Base-by-base conservation (phyloP, 441 rosid genomes). In the Pelargonium fulgidum region DNA sequence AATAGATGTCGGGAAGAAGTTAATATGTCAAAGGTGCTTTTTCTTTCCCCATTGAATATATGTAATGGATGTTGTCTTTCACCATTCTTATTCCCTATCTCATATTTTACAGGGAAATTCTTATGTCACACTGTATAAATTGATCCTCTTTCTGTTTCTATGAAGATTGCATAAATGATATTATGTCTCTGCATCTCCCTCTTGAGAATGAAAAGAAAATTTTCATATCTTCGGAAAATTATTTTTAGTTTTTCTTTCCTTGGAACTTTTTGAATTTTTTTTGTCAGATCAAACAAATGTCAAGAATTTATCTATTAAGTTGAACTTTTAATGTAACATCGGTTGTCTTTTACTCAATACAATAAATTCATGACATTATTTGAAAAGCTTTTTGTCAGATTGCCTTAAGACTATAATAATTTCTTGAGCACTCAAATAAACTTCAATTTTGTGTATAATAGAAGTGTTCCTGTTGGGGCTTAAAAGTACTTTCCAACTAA, bases 1-100 rank as follows among this genome's bases (percentile, higher is more conserved):
- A 7, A 70, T 89, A 69, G 92, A 90, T 76, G 77, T 93, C 77
- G 97, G 96, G 64, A 90, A 88, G 89, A 93, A 93, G 84, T 85
- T 90, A 50, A 79, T 93, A 72, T 90, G 97, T 78, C 97, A 86
- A 81, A 90, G 97, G 98, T 90, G 68, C 26, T 68, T 65, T 64
- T 47, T 66, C 17, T 14, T 48, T 22, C 56, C 69, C 73, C 14
- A 63, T 63, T 33, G 3, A 42, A 20, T 20, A 54, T 70, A 59
- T 66, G 10, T 48, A 44, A 48, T 70, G 52, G 66, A n/a, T 19
- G 54, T 59, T 50, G 64, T 41, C 44, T 12, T 14, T 44, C 33
- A 56, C 0, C 8, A 9, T 22, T 26, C 16, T 36, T 14, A 20
- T 47, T 33, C 41, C 61, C 39, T 65, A 24, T 48, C 7, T 41